Conservation (phyloP, 2,329 filamentous ascomycete species). For the Graphilbum fragrans region DNA sequence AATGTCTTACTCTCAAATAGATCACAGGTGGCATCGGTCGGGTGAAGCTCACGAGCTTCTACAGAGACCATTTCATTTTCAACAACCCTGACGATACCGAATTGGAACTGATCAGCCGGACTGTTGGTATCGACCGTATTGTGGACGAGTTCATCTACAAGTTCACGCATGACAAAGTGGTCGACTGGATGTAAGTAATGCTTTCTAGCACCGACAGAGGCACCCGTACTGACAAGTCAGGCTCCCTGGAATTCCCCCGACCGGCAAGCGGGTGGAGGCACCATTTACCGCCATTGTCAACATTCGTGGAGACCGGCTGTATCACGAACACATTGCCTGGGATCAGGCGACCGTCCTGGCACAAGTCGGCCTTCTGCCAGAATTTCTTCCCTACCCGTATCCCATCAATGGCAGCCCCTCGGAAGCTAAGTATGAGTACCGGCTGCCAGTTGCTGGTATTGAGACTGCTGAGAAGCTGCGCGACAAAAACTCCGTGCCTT, state of each 20-base stretch:
- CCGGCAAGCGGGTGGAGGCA: slow-evolving; percentile 37
- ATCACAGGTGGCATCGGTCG: slow-evolving; percentile 58
- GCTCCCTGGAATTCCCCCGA: slow-evolving; percentile 47
- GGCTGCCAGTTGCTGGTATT: slow-evolving; percentile 45
- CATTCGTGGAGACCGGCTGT: slow-evolving; percentile 54
- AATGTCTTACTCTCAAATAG: too few species aligned
- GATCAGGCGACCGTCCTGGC: slow-evolving; percentile 51
- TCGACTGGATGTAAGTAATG: slow-evolving; percentile 55
- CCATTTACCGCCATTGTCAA: slow-evolving; percentile 56
- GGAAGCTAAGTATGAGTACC: slow-evolving; percentile 36
- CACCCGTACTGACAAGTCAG: slow-evolving; percentile 17
- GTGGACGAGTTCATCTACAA: slow-evolving; percentile 59
- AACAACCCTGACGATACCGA: slow-evolving; percentile 55
- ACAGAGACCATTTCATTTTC: slow-evolving; percentile 63
- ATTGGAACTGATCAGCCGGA: slow-evolving; percentile 59
- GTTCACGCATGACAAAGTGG: slow-evolving; percentile 48
- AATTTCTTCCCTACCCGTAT: slow-evolving; percentile 54
- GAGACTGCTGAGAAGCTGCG: slow-evolving; percentile 36
- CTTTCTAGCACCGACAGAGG: not conserved
- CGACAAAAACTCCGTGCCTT: slow-evolving; percentile 37
- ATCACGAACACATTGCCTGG: slow-evolving; percentile 61
- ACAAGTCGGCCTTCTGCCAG: slow-evolving; percentile 50
- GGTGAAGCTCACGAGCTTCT: slow-evolving; percentile 50
- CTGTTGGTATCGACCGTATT: slow-evolving; percentile 58
- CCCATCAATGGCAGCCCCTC: slow-evolving; percentile 24